Percentiles rank a stretch among this genome's conserved stretches.
Conservation (phyloP, 1,284 basidiomycete genomes). For the Puccinia novopanici region DNA sequence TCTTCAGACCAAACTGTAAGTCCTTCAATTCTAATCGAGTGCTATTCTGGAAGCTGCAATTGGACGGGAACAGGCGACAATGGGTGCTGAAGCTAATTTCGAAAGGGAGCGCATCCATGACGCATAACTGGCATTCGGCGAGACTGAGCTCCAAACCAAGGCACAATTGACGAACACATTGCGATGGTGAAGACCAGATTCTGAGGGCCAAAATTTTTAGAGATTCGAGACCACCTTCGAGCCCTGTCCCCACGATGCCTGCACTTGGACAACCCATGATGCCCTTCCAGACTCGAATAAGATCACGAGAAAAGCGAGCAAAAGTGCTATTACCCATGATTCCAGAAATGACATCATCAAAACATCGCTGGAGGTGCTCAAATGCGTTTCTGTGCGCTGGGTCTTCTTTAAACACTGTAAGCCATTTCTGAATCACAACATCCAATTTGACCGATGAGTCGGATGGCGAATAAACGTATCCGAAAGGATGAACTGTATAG, state of each 20-base stretch:
- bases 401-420: slow-evolving; percentile 6
- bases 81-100: slow-evolving; percentile 46
- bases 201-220: slow-evolving; percentile 23
- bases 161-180: too few relatives aligned
- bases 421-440: slow-evolving; percentile 28
- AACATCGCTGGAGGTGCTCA: slow-evolving; percentile 27
- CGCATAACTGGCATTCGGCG: not conserved
- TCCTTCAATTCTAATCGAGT: slow-evolving; percentile 31
- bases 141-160: slow-evolving; percentile 16
- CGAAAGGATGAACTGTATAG: slow-evolving; percentile 38
- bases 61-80: slow-evolving; percentile 25
- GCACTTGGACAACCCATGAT: slow-evolving; percentile 35
- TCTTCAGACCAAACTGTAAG: slow-evolving; percentile 18
- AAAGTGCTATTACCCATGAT: slow-evolving; percentile 48
- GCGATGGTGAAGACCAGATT: too few relatives aligned
- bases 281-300: slow-evolving; percentile 42
- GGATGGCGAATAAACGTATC: slow-evolving; percentile 43
- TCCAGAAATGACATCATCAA: slow-evolving; percentile 27
- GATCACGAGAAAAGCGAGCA: slow-evolving; percentile 46
- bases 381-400: slow-evolving; percentile 21
- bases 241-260: slow-evolving; percentile 24
- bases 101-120: slow-evolving; percentile 21
- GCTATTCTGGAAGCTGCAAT: slow-evolving; percentile 34
- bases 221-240: slow-evolving; percentile 41
- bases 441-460: slow-evolving; percentile 30